Evolutionary conservation across 352 stramenopile species (phyloP), one percentile per base, ranked within the genome.

Genomic region (Lagenidium giganteum): DNA sequence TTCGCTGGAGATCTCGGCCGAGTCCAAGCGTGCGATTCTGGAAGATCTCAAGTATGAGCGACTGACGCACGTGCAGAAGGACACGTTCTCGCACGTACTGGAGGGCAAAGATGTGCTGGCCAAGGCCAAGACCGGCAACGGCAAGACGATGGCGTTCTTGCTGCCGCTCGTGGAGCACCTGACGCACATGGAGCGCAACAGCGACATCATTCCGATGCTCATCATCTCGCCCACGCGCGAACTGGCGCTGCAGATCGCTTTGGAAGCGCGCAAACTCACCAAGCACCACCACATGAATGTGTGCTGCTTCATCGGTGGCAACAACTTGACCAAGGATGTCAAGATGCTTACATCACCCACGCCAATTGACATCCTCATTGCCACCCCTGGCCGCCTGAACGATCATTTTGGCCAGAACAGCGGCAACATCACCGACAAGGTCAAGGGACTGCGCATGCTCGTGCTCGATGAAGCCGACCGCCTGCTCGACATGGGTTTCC

Each of bases 171-270:
- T 96, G 3, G 84, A 96, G 61, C 73, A 70, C 44, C 73, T 96
- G 47, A 83, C 83, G 31, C 62, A 68, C 24, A 42, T 67, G 6
- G 58, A 64, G 2, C 88, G 74, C 58, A 47, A 49, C 5, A 29
- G 61, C 4, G 84, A 97, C 52, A 87, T 82, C 5, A 79, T 98
- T 20, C 91, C 86, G 21, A 92, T 83, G 8, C 70, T 98, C 26
- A 70, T 98, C 8, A 86, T 99, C 43, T 97, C 89, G 8, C 95
- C 95, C 8, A 99, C 95, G 45, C 76, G 95, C 23, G 96, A 99
- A 65, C 56, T 99, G 24, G 95, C 95, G 16, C 65, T 97, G 33
- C 96, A 99, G 70, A n/a, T n/a, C n/a, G n/a, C n/a, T n/a, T n/a
- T n/a, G n/a, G n/a, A n/a, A n/a, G n/a, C n/a, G n/a, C n/a, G n/a